Conservation (phyloP, 176 grass and related monocot species). For the Panicum miliaceum region DNA sequence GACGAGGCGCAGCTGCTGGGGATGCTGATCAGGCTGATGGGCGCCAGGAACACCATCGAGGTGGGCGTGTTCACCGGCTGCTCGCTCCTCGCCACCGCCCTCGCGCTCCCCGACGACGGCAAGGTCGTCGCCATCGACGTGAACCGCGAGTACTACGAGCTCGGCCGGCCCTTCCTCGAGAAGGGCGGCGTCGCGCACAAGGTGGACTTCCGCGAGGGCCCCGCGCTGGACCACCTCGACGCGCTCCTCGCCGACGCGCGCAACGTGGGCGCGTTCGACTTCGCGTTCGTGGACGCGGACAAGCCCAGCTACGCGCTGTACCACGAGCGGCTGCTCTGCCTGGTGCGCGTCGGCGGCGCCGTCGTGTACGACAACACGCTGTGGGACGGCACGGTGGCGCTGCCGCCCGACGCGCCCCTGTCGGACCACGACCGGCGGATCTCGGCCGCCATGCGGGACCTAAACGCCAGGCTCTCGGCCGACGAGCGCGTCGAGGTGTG, state of each 20-base stretch:
- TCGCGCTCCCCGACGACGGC: slow-evolving; percentile 69
- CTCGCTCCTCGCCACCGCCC: slow-evolving; percentile 76
- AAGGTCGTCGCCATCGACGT: slow-evolving; percentile 62
- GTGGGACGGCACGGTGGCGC: slow-evolving; percentile 56
- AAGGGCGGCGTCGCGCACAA: slow-evolving; percentile 62
- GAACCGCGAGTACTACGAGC: slow-evolving; percentile 44
- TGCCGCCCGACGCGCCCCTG: slow-evolving; percentile 38
- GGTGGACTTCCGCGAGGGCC: slow-evolving; percentile 66
- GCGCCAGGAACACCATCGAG: slow-evolving; percentile 66
- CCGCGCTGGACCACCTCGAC: slow-evolving; percentile 46
- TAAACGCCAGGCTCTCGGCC: slow-evolving; percentile 48
- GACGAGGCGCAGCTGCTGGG: slow-evolving; percentile 70
- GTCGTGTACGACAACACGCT: slow-evolving; percentile 78
- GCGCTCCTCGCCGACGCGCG: slow-evolving; percentile 52
- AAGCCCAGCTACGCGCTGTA: slow-evolving; percentile 61
- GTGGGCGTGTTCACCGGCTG: slow-evolving; percentile 82
- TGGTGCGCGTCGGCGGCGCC: slow-evolving; percentile 62
- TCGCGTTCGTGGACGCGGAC: slow-evolving; percentile 73
- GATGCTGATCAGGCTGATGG: slow-evolving; percentile 71
- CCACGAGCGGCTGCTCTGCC: slow-evolving; percentile 53
- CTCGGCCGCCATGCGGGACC: slow-evolving; percentile 12
- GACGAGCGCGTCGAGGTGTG: slow-evolving; percentile 59
- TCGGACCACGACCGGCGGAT: not conserved
- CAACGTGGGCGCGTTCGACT: slow-evolving; percentile 59
- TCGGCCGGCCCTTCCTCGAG: slow-evolving; percentile 54